Base-by-base conservation (phyloP, 169 alveolate genomes). In the Plasmodium vinckei region DNA sequence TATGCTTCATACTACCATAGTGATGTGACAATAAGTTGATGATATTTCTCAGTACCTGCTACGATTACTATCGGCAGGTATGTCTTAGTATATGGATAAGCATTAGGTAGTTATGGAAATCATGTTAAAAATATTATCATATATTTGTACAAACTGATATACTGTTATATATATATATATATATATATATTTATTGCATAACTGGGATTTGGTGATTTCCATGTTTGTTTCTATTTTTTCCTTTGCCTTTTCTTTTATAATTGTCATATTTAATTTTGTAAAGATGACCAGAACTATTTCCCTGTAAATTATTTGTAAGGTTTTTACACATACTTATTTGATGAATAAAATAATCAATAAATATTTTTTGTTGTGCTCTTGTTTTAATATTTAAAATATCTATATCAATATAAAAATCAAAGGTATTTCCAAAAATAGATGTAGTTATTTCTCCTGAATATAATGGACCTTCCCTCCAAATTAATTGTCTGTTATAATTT, bases 401-500 rank as follows among this genome's bases (percentile, higher is more conserved):
- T 69, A 93, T 88, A 72, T 93, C 96, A 53, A 94, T 93, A 79
- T 92, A 92, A n/a, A 93, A 92, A 63, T 94, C 96, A 63, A 92
- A 51, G 68, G 89, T 84, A 33, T 88, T 72, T 71, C 93, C 96
- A 15, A 89, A 89, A 12, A 86, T 60, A 25, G 90, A 67, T 0
- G 92, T 92, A 19, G 93, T 72, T 33, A 71, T 5, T 87, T 94
- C 96, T 33, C 92, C 94, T 17, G 88, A 87, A 56, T 92, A 91
- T 49, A 92, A 63, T 1, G 95, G 88, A n/a, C 92, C 84, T 21
- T 95, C 84, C 57, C 89, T 67, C 82, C 91, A 77, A 12, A 86
- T 95, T 42, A 93, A 87, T 70, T 94, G 96, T 4, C 94, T 69
- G 21, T 93, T 73, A 73, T 68, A 91, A 91, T 91, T 93, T 82